A percentile compares a stretch with the other conserved stretches of the same genome.
phyloP scores from a whole-genome alignment of 306 rosid genomes.

The Styphnolobium japonicum region DNA sequence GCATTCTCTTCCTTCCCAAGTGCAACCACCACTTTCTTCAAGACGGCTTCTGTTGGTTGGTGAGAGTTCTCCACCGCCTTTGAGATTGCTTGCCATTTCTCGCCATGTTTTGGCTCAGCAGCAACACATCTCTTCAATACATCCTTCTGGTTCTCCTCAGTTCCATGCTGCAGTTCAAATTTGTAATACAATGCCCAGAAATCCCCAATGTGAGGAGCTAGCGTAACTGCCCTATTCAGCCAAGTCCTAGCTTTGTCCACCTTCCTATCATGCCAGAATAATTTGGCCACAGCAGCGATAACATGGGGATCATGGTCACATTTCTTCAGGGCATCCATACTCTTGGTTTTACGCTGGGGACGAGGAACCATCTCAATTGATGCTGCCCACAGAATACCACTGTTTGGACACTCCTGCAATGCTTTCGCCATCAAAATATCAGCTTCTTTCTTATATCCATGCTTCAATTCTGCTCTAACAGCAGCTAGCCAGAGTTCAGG shows the following conservation, averaged over 20 bases:
- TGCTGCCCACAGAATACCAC: constrained; percentile 88
- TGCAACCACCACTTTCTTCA: constrained; percentile 77
- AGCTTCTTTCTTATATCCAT: constrained; percentile 81
- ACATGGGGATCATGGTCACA: constrained; percentile 91
- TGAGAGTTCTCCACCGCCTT: constrained; percentile 94
- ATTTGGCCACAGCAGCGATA: constrained; percentile 79
- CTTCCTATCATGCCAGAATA: constrained; percentile 89
- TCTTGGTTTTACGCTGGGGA: constrained; percentile 83
- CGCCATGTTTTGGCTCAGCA: constrained; percentile 94
- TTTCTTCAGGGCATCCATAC: constrained; percentile 88
- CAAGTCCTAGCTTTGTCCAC: constrained; percentile 90
- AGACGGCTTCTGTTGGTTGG: constrained; percentile 74
- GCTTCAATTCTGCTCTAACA: constrained; percentile 75
- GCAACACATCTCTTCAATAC: constrained; percentile 66
- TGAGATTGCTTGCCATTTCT: constrained; percentile 79
- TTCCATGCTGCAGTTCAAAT: constrained; percentile 90
- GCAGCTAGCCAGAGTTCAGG: constrained; percentile 97
- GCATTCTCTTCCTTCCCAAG: constrained; percentile 83
- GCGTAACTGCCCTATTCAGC: constrained; percentile 86
- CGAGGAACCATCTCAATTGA: constrained; percentile 94
- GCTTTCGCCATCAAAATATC: constrained; percentile 94
- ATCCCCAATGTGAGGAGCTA: constrained; percentile 92
- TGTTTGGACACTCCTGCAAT: constrained; percentile 81
- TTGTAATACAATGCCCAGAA: constrained; percentile 86
- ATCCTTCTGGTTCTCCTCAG: constrained; percentile 80